Evolutionary conservation across 1,284 basidiomycete genomes (phyloP), one percentile per base, ranked within the genome.

Genomic region (Porodaedalea pini): DNA sequence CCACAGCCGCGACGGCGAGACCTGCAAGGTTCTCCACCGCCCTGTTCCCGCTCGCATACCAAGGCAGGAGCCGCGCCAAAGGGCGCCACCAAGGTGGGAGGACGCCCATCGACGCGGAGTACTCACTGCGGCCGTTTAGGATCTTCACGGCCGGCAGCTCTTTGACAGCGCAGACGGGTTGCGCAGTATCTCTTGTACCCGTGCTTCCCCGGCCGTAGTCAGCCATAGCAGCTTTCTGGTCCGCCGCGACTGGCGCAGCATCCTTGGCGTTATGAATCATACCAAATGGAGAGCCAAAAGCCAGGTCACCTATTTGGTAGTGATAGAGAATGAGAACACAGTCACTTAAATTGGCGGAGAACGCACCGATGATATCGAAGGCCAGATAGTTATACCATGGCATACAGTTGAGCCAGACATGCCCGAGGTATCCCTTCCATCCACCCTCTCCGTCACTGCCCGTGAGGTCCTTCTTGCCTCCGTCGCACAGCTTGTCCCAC

Each of bases 111-210:
- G 76, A 86, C 47, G 90, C 90, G 2, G 88, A 88, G 70, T 81
- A 94, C 68, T 94, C 92, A 56, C 94, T 94, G 21, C 94, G 88
- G 59, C 88, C 88, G 70, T 96, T 95, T 56, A 97, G 79, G 62
- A 94, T 92, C 67, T 89, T 75, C 50, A 95, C 86, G 10, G 92
- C 94, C 2, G 91, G 88, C 2, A 57, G 13, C 13, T 77, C 88
- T 92, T 92, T 52, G 90, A 91, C 1, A 89, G 91, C 1, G 89
- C 92, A 66, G 29, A 47, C 25, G 7, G 45, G 45, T 17, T 31
- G 10, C 1, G 88, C 86, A 57, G 89, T 85, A 51, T 93, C 81
- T 0, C 92, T 90, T 62, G 92, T 83, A 15, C 90, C 89, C 25
- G 90, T 85, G 13, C 68, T 65, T 15, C 76, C 71, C 25, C 73